Evolutionary conservation across 192 early-diverging fungal species (phyloP).

Genomic region (Chytriomyces sp.): DNA sequence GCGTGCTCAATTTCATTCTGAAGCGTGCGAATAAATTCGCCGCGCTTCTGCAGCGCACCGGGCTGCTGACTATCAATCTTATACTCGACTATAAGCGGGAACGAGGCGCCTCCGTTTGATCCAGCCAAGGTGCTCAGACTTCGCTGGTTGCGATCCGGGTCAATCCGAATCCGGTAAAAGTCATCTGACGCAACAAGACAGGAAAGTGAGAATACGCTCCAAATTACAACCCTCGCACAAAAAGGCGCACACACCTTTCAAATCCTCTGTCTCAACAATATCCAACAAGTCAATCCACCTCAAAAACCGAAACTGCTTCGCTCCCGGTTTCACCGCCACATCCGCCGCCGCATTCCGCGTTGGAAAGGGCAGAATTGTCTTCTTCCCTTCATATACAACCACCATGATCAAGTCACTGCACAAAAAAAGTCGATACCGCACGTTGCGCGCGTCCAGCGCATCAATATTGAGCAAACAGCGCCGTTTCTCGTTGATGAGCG

Average conservation of each 20-base stretch:
- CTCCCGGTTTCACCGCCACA: background rate
- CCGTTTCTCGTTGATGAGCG: constrained; percentile 45
- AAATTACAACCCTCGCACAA: background rate
- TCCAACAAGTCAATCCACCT: constrained; percentile 54
- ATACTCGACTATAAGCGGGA: constrained; percentile 21
- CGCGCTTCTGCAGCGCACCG: constrained; percentile 1
- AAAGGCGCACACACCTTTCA: constrained; percentile 16
- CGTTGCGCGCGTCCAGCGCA: constrained; percentile 36
- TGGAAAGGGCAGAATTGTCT: too few species aligned
- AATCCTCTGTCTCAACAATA: constrained; percentile 39
- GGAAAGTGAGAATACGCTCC: background rate
- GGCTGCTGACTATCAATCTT: constrained; percentile 12
- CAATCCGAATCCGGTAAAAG: constrained; percentile 3
- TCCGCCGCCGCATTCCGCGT: background rate
- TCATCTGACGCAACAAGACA: constrained; percentile 19
- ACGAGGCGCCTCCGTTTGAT: constrained; percentile 4
- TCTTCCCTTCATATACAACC: constrained; percentile 22
- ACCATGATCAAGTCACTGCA: constrained; percentile 56
- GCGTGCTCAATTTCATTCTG: constrained; percentile 15
- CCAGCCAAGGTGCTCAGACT: constrained; percentile 20
- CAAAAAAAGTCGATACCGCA: constrained; percentile 39
- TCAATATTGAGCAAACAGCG: constrained; percentile 52
- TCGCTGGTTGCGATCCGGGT: background rate
- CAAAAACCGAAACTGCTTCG: constrained; percentile 34
- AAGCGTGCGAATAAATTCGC: constrained; percentile 2